Evolutionary conservation across 2,329 filamentous ascomycete genomes (phyloP), one percentile per base, ranked within the genome.

Genomic region (Pestalotiopsis sp.): DNA sequence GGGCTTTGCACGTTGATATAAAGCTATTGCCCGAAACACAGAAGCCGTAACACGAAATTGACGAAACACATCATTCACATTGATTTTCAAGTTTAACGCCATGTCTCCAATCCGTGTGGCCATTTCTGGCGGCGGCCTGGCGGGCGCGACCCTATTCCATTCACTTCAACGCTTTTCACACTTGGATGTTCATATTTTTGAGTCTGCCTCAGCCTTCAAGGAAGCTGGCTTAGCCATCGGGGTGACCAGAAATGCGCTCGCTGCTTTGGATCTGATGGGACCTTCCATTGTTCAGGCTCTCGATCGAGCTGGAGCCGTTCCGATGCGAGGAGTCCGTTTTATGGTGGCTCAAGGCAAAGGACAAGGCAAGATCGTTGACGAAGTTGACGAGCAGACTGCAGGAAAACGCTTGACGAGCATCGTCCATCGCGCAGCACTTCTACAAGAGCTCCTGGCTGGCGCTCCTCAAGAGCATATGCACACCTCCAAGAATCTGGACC

Each of bases 401-500:
- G 58, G 38, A 0, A 52, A 69, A 25, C 70, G 67, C 12, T 41
- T 73, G 11, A 73, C 69, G 0, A 71, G 67, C 41, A 73, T 74
- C 12, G 70, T 74, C 1, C 70, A 73, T 49, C 68, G 71, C 4
- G 73, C 72, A 2, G 65, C 71, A 0, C 73, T 69, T 4, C 25
- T 76, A 4, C 67, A 67, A 11, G 68, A 75, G 62, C 52, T 75
- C 3, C 66, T 74, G 0, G 70, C 72, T 4, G 40, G 66, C 2
- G 58, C 74, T 0, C 72, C 75, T 0, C 2, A n/a, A 2, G 70
- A 73, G 0, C 66, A 64, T 14, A 70, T 70, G 68, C 66, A 70
- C 57, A 27, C 66, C 11, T 66, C 66, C 20, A 70, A 70, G 52
- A 36, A 68, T 58, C 68, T 70, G 17, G 66, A 66, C 40, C 23